Evolutionary conservation across 2,329 filamentous ascomycete species (phyloP), one percentile per base, ranked within the genome.

Genomic region (Sclerotinia subarctica): DNA sequence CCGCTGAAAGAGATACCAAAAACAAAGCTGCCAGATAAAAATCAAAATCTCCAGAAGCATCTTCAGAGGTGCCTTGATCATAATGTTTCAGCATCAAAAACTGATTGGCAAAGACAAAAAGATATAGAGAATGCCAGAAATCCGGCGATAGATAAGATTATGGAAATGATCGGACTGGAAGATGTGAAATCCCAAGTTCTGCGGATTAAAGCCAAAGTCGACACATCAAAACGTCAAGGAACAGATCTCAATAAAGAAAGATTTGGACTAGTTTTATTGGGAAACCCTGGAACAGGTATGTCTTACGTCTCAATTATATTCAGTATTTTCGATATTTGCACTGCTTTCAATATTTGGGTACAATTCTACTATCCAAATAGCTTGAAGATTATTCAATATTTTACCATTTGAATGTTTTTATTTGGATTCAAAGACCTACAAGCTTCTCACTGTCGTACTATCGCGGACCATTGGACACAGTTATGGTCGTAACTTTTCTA

Each of bases 221-320:
- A 93, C 51, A 85, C 82, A 0, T 78, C 81, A 0, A 73, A 87
- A 0, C 81, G 87, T 0, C 90, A 93, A 74, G 79, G 79, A 0
- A 78, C 85, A 0, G 81, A 86, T 1, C 75, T 90, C 0, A 79
- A 78, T 0, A 78, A 80, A 0, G 88, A 92, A 69, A 80, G 91
- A 1, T 87, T 90, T 64, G 85, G 88, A 10, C 83, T 85, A 1
- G 82, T 83, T 0, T 77, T 94, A 3, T 78, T 93, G 0, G 91
- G 91, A 0, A 94, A 93, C 72, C 90, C 91, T 0, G 91, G 91
- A 4, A 93, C 90, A 68, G 90, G 89, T 85, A 78, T 71, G 78
- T 35, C 35, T 35, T 35, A 1, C 8, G 2, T 35, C 8, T 35
- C 35, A 35, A 10, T 35, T 35, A 35, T 35, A 35, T 10, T 35